phyloP scores from a whole-genome alignment of 2,329 filamentous ascomycete genomes.

The Penicillium aurantiogriseum region DNA sequence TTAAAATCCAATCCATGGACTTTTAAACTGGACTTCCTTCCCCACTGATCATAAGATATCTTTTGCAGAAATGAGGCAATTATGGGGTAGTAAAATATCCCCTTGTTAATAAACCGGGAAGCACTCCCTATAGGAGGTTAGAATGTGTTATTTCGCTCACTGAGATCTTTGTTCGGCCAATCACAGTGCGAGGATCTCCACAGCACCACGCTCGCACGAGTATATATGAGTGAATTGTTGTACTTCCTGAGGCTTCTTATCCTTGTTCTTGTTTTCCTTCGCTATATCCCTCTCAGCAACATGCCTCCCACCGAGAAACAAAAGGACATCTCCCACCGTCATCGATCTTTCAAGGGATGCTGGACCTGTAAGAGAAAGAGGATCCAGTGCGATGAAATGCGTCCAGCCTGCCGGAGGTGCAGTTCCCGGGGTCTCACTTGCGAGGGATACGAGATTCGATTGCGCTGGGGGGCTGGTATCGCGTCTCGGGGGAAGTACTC shows the following conservation, averaged over 20 bases:
- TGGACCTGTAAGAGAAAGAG: slow-evolving; percentile 27
- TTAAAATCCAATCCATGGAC: neutral
- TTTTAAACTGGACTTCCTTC: neutral
- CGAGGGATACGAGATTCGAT: slow-evolving; percentile 24
- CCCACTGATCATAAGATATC: neutral
- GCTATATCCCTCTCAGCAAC: neutral
- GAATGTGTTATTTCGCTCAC: slow-evolving; percentile 14
- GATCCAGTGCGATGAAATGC: slow-evolving; percentile 24
- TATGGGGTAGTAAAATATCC: slow-evolving; percentile 8
- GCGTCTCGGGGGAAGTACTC: slow-evolving; percentile 24
- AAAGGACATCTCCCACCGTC: slow-evolving; percentile 14
- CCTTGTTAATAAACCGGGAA: slow-evolving; percentile 4
- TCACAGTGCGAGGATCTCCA: slow-evolving; percentile 9
- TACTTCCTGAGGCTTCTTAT: neutral
- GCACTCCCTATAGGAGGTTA: slow-evolving; percentile 18
- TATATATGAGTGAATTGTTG: slow-evolving; percentile 16
- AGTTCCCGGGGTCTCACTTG: slow-evolving; percentile 15
- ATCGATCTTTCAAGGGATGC: slow-evolving; percentile 26
- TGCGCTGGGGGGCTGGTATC: slow-evolving; percentile 26
- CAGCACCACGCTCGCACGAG: slow-evolving; percentile 3
- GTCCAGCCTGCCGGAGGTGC: slow-evolving; percentile 20
- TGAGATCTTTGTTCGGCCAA: slow-evolving; percentile 26
- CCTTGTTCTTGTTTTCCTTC: neutral
- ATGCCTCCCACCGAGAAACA: slow-evolving; percentile 14
- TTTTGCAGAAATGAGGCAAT: slow-evolving; percentile 16